Evolutionary conservation across 2,329 filamentous ascomycete species (phyloP), one percentile per base, ranked within the genome.

Genomic region (Sporothrix sp.): DNA sequence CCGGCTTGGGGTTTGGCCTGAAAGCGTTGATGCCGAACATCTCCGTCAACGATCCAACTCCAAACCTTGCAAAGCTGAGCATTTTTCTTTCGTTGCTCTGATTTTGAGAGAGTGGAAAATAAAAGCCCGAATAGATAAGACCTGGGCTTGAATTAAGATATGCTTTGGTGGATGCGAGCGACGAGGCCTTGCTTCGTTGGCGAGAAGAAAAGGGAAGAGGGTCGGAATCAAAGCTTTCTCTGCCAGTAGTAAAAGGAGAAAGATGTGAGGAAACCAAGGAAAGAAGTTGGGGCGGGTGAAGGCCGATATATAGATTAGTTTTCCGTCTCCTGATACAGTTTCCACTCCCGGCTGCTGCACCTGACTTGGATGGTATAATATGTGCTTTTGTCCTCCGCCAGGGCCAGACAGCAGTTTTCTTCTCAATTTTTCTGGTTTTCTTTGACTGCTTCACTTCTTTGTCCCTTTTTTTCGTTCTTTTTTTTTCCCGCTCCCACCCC

Each of bases 1-100:
- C 23, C 11, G 53, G 51, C 33, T 48, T 43, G 30, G 51, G 44
- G 13, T 30, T 39, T 11, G 50, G 46, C 35, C 48, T 50, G 38
- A 43, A 32, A 16, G 48, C 25, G 16, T 21, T 4, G 28, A 36
- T 18, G 14, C 18, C 18, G 20, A 7, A 23, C 11, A 13, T 7
- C 28, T 20, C 7, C 3, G 47, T 28, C 5, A 13, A 38, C 28
- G 18, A 13, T 33, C 14, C 14, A 14, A 20, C 27, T 14, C 16
- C 30, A n/a, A 21, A 7, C 16, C 20, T 43, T 30, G 20, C 7
- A 5, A n/a, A n/a, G n/a, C n/a, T n/a, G n/a, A n/a, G n/a, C n/a
- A n/a, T n/a, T n/a, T n/a, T n/a, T 16, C 13, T 42, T n/a, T 45
- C 35, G 9, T 39, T 18, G 21, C 5, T 30, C 13, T 27, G 21